Evolutionary conservation across 2,329 filamentous ascomycete genomes (phyloP).

Genomic region (Alternaria dauci): DNA sequence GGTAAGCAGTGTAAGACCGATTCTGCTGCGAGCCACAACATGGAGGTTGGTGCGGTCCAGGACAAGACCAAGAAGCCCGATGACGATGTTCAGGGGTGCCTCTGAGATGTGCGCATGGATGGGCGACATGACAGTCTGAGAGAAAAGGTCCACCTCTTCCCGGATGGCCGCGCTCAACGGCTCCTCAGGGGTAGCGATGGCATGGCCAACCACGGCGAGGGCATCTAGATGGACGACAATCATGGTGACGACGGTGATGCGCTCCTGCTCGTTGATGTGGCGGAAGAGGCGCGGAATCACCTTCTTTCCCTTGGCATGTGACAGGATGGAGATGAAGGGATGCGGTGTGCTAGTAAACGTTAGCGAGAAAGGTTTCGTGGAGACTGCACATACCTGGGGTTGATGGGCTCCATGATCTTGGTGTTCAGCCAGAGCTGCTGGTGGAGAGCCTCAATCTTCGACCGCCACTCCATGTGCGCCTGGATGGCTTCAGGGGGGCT

Average conservation of each 20-base stretch:
- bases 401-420: conserved; percentile 93
- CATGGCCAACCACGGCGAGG: conserved; percentile 86
- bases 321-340: conserved; percentile 95
- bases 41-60: conserved; percentile 83
- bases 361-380: conserved; percentile 14
- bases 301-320: conserved; percentile 95
- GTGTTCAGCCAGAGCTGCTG: conserved; percentile 83
- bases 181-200: conserved; percentile 77
- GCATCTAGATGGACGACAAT: conserved; percentile 93
- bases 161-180: conserved; percentile 73
- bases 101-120: conserved; percentile 91
- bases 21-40: conserved; percentile 82
- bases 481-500: conserved; percentile 74
- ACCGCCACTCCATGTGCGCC: conserved; percentile 80
- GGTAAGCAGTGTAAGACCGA: conserved; percentile 88
- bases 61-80: conserved; percentile 86
- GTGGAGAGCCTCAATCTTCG: conserved; percentile 75
- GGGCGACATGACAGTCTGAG: conserved; percentile 84
- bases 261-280: conserved; percentile 89
- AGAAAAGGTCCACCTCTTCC: conserved; percentile 93
- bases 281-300: conserved; percentile 94
- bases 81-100: conserved; percentile 87
- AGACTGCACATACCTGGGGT: conserved; percentile 54
- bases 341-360: conserved; percentile 67
- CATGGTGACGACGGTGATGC: conserved; percentile 94